Percentiles rank a stretch among this genome's conserved stretches.
These are phyloP conservation scores for Globisporangium spiculum DNA, from an alignment of 352 stramenopile species.

Conservation along the genomic window DNA sequence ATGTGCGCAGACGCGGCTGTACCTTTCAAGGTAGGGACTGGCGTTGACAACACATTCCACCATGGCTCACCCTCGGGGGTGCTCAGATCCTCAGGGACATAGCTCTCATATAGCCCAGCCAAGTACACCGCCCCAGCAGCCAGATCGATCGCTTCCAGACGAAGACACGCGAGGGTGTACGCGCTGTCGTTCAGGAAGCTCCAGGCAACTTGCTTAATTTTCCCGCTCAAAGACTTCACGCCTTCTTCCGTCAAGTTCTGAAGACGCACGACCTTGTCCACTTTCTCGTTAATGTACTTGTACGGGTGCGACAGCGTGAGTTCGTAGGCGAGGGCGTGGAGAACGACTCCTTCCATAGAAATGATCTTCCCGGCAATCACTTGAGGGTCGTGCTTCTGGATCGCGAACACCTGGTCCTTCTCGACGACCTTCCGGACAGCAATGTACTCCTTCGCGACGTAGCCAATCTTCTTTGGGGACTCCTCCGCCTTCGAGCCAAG, in stretches of 20 bases:
- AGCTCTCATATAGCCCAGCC: conserved; percentile 80
- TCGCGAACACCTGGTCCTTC: conserved; percentile 75
- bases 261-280: conserved; percentile 76
- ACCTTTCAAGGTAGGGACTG: conserved; percentile 81
- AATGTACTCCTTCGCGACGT: conserved; percentile 78
- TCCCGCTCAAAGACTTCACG: conserved; percentile 58
- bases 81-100: conserved; percentile 58
- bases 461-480: conserved; percentile 70
- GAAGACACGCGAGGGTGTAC: conserved; percentile 82
- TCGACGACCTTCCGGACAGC: conserved; percentile 58
- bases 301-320: conserved; percentile 83
- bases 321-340: conserved; percentile 83
- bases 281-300: conserved; percentile 87
- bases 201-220: conserved; percentile 87
- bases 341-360: conserved; percentile 79
- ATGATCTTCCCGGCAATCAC: conserved; percentile 72
- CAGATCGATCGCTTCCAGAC: conserved; percentile 61
- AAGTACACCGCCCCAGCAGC: conserved; percentile 82
- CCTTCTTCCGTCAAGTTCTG: conserved; percentile 47
- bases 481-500: conserved; percentile 86
- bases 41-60: conserved; percentile 67
- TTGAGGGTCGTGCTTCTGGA: conserved; percentile 74
- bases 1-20: conserved; percentile 31
- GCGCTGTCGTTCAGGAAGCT: conserved; percentile 89
- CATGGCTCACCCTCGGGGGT: conserved; percentile 58